Percentiles rank a stretch among this genome's conserved stretches.
These are phyloP conservation scores for Artemisia argyi DNA, from an alignment of 129 eudicot species.

Conservation along the genomic window DNA sequence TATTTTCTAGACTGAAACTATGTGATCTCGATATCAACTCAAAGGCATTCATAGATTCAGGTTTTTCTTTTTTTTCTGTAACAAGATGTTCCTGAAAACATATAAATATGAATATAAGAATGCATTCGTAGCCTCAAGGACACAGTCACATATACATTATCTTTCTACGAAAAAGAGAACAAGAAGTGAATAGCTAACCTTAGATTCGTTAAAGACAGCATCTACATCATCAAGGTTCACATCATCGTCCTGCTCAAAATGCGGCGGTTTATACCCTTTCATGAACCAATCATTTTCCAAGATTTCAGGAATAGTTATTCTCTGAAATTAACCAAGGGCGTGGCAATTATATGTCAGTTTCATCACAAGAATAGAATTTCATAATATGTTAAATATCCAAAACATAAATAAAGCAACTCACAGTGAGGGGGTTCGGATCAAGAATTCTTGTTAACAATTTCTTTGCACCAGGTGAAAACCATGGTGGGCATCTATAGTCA, in stretches of 20 bases:
- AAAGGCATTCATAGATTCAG: constrained; percentile 96
- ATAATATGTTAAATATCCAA: background rate
- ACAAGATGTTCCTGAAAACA: constrained; percentile 76
- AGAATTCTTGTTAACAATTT: constrained; percentile 64
- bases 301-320: constrained; percentile 73
- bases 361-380: background rate
- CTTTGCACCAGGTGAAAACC: constrained; percentile 71
- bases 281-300: constrained; percentile 81
- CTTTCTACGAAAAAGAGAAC: background rate
- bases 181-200: constrained; percentile 41
- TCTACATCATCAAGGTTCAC: constrained; percentile 87
- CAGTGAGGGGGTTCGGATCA: constrained; percentile 78
- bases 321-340: constrained; percentile 37
- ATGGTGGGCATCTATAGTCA: constrained; percentile 64
- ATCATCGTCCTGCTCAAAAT: constrained; percentile 65
- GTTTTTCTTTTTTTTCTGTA: constrained; percentile 85
- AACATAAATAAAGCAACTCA: constrained; percentile 39
- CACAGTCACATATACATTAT: constrained; percentile 1
- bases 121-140: background rate
- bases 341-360: background rate
- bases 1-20: constrained; percentile 77
- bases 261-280: constrained; percentile 76
- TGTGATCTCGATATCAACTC: constrained; percentile 84
- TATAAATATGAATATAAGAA: background rate
- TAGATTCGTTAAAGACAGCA: constrained; percentile 76